Conservation (phyloP, 2,329 filamentous ascomycete species). For the Falciphora oryzae region DNA sequence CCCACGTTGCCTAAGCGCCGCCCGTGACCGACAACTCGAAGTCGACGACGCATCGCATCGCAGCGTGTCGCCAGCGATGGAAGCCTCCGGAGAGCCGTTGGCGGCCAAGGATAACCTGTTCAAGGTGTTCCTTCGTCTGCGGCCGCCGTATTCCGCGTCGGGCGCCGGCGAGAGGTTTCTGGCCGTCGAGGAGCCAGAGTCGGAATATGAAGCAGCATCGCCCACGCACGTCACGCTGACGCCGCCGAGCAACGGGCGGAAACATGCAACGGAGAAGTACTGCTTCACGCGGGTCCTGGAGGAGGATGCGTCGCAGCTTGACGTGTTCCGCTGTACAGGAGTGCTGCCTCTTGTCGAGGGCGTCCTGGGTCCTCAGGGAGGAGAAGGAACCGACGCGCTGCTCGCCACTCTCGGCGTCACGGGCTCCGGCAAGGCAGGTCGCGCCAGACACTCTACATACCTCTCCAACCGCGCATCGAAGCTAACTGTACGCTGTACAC, state of each 20-base stretch:
- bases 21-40: background rate
- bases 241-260: conserved; percentile 71
- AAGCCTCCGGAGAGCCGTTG: conserved; percentile 22
- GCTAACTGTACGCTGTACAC: conserved; percentile 12
- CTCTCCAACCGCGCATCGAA: background rate
- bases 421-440: conserved; percentile 85
- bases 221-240: conserved; percentile 71
- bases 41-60: background rate
- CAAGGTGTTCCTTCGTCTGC: conserved; percentile 83
- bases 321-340: conserved; percentile 77
- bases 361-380: conserved; percentile 65
- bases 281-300: conserved; percentile 92
- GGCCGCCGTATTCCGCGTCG: conserved; percentile 51
- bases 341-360: conserved; percentile 73
- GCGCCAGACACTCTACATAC: background rate
- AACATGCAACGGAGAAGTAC: conserved; percentile 87
- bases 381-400: conserved; percentile 80
- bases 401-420: conserved; percentile 91
- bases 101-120: conserved; percentile 57
- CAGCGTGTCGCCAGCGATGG: conserved; percentile 26
- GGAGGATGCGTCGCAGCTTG: conserved; percentile 75
- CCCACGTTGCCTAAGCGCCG: background rate
- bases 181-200: conserved; percentile 56
- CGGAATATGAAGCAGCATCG: conserved; percentile 22
- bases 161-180: conserved; percentile 63